Percentiles rank a stretch among this genome's conserved stretches.
Evolutionary conservation across 108 stramenopile genomes (phyloP).

Genomic region (Aurantiochytrium sp.): DNA sequence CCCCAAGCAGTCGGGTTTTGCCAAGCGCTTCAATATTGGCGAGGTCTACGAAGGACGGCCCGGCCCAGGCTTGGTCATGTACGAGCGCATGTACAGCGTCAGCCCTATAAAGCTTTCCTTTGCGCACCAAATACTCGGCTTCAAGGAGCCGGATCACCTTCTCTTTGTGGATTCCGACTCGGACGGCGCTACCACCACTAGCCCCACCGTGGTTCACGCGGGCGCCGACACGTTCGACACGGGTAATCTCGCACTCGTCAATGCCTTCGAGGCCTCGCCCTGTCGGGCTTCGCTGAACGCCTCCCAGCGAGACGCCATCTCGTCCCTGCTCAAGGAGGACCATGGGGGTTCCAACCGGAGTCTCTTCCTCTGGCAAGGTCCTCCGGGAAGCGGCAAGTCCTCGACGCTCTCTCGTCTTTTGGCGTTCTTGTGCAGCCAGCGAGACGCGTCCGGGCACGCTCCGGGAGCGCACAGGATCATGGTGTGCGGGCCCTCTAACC

Average conservation of each 20-base stretch:
- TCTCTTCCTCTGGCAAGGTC: conserved; percentile 34
- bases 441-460: no score
- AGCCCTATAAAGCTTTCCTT: neutral
- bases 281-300: neutral
- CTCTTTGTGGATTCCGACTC: neutral
- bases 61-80: neutral
- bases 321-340: neutral
- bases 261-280: neutral
- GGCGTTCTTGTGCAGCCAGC: neutral
- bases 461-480: neutral
- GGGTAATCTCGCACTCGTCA: neutral
- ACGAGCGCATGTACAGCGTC: neutral
- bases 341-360: neutral
- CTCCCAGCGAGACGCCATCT: neutral
- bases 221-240: neutral
- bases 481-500: conserved; percentile 20
- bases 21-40: neutral
- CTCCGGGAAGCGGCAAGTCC: conserved; percentile 39
- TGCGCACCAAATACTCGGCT: neutral
- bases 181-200: neutral
- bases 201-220: no score
- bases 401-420: conserved; percentile 9
- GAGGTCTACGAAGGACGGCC: neutral
- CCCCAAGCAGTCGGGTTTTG: neutral
- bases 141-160: neutral